These are phyloP conservation scores for Colletotrichum zoysiae DNA, from an alignment of 2,329 filamentous ascomycete species.

Conservation along the genomic window DNA sequence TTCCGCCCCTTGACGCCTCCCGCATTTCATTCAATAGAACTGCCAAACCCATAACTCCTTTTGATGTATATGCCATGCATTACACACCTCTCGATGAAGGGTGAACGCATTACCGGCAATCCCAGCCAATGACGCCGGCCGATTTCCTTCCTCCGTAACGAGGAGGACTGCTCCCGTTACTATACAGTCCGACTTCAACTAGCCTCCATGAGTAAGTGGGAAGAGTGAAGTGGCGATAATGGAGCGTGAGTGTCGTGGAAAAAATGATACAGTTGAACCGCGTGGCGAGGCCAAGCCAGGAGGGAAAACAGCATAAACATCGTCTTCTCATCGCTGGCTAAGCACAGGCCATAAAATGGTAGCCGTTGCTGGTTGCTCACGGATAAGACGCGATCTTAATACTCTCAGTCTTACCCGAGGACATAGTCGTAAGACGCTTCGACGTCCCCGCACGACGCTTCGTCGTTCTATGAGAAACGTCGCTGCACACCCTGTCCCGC, in stretches of 20 bases:
- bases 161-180: constrained; percentile 29
- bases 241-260: constrained; percentile 30
- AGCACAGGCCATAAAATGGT: neutral
- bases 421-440: neutral
- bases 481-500: constrained; percentile 66
- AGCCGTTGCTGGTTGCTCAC: constrained; percentile 4
- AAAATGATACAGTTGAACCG: constrained; percentile 37
- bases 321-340: neutral
- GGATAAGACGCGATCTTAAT: neutral
- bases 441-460: constrained; percentile 41
- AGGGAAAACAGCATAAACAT: neutral
- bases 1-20: constrained; percentile 34
- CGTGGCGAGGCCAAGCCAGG: constrained; percentile 5
- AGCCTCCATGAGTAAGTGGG: neutral
- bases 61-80: constrained; percentile 60
- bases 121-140: constrained; percentile 39
- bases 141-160: constrained; percentile 14
- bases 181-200: constrained; percentile 23
- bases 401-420: neutral
- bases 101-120: constrained; percentile 27
- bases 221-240: constrained; percentile 27
- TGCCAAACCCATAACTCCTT: constrained; percentile 56
- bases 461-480: constrained; percentile 65
- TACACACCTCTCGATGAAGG: constrained; percentile 33
- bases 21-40: constrained; percentile 37